These are phyloP conservation scores for Podila horticola DNA, from an alignment of 192 early-diverging fungal genomes.

Conservation along the genomic window DNA sequence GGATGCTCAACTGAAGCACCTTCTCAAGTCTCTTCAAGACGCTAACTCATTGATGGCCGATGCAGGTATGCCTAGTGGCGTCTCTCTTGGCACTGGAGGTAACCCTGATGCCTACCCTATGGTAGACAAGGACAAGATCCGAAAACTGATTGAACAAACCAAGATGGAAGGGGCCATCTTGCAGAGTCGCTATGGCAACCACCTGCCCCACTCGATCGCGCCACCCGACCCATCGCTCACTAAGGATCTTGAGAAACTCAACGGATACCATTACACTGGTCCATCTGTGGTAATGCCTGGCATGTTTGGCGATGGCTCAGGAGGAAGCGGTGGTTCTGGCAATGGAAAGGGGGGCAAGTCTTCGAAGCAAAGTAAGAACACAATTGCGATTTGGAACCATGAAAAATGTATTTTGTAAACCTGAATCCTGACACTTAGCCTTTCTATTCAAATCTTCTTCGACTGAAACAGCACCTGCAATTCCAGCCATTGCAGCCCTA, in stretches of 20 bases:
- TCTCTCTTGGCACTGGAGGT: slow-evolving; percentile 6
- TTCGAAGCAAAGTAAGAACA: slow-evolving; percentile 10
- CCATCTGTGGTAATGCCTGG: slow-evolving; percentile 5
- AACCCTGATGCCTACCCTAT: slow-evolving; percentile 15
- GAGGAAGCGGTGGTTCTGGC: neutral
- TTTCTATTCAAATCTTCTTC: too few species aligned
- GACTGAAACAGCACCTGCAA: neutral
- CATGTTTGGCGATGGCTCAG: slow-evolving; percentile 1
- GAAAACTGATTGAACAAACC: slow-evolving; percentile 41
- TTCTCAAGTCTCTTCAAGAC: slow-evolving; percentile 67
- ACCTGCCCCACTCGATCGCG: slow-evolving; percentile 14
- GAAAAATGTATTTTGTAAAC: too few species aligned
- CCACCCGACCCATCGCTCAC: slow-evolving; percentile 18
- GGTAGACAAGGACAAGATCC: slow-evolving; percentile 42
- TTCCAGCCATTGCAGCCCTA: neutral
- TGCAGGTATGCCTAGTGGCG: slow-evolving; percentile 23
- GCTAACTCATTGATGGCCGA: slow-evolving; percentile 65
- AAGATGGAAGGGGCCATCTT: slow-evolving; percentile 45
- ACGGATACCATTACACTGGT: slow-evolving; percentile 31
- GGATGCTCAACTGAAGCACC: slow-evolving; percentile 75
- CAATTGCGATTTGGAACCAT: too few species aligned
- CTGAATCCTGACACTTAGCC: too few species aligned
- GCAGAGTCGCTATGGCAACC: slow-evolving; percentile 44
- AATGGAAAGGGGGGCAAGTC: slow-evolving; percentile 5
- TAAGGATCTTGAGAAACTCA: slow-evolving; percentile 27